Conservation (phyloP, 495 filamentous ascomycete genomes). For the Beverwykella pulmonaria region DNA sequence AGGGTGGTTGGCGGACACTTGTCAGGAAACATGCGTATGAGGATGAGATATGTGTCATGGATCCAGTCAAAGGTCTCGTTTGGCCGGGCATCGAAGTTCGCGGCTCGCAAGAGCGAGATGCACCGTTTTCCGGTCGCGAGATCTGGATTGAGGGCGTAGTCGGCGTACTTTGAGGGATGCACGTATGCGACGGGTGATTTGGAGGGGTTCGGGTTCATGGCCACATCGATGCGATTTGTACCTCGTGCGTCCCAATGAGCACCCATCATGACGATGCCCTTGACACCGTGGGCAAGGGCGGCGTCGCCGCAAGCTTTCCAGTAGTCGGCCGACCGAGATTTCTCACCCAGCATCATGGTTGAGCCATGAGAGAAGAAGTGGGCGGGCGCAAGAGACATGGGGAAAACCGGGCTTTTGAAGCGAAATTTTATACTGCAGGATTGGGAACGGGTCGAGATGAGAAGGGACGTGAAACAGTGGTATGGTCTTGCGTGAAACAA, state of each 20-base stretch:
- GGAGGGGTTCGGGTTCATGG: constrained; percentile 57
- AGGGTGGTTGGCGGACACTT: constrained; percentile 62
- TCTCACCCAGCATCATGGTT: constrained; percentile 68
- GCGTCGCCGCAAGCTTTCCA: constrained; percentile 66
- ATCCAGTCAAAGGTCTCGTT: constrained; percentile 64
- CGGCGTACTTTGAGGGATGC: constrained; percentile 58
- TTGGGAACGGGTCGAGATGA: too few species aligned
- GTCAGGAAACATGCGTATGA: constrained; percentile 64
- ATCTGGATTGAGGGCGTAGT: constrained; percentile 61
- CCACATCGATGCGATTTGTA: constrained; percentile 54
- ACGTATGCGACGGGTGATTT: constrained; percentile 64
- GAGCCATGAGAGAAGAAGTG: constrained; percentile 71
- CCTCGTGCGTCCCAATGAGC: constrained; percentile 61
- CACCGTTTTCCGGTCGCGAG: constrained; percentile 52
- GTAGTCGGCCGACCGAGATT: constrained; percentile 59
- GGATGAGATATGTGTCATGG: constrained; percentile 65
- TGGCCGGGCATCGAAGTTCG: constrained; percentile 54
- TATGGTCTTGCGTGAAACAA: too few species aligned
- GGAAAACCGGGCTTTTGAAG: too few species aligned
- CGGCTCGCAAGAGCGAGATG: constrained; percentile 49
- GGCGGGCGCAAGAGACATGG: constrained; percentile 52
- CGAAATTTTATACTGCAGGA: too few species aligned
- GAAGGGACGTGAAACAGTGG: too few species aligned
- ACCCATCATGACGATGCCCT: constrained; percentile 66
- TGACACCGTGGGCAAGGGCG: constrained; percentile 57